phyloP scores from a whole-genome alignment of 202 grass and related monocot genomes.

The Zoysia matrella region DNA sequence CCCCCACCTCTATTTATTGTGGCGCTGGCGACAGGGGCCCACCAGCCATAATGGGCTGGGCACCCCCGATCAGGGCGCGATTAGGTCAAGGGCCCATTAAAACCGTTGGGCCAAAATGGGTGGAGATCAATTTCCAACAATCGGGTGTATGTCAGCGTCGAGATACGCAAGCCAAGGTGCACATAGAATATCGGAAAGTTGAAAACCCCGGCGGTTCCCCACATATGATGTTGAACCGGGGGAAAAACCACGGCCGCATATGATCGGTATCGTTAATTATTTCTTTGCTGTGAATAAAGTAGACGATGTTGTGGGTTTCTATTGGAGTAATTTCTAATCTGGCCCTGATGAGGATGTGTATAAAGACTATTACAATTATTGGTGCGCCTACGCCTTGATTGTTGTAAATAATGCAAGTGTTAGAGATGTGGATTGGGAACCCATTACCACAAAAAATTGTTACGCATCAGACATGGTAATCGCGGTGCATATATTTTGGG shows the following conservation, averaged over 20 bases:
- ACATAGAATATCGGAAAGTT: background rate
- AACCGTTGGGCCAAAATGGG: no score
- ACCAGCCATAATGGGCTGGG: no score
- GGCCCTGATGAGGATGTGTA: background rate
- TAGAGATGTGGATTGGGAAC: no score
- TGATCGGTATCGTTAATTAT: background rate
- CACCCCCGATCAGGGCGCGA: no score
- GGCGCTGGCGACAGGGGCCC: no score
- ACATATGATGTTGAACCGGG: background rate
- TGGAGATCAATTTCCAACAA: no score
- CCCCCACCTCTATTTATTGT: no score
- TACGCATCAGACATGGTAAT: background rate
- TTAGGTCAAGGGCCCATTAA: no score
- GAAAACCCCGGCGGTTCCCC: constrained; percentile 17
- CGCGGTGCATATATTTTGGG: background rate
- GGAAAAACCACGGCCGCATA: background rate
- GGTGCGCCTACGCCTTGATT: no score
- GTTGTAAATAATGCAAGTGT: no score
- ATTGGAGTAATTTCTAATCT: no score
- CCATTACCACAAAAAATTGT: background rate
- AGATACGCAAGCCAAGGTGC: constrained; percentile 11
- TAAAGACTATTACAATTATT: no score
- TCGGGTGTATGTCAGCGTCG: background rate
- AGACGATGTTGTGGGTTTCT: background rate
- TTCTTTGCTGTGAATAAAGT: background rate